Base-by-base conservation (phyloP, 1,139 yeast species). In the Magnusiomyces paraingens region DNA sequence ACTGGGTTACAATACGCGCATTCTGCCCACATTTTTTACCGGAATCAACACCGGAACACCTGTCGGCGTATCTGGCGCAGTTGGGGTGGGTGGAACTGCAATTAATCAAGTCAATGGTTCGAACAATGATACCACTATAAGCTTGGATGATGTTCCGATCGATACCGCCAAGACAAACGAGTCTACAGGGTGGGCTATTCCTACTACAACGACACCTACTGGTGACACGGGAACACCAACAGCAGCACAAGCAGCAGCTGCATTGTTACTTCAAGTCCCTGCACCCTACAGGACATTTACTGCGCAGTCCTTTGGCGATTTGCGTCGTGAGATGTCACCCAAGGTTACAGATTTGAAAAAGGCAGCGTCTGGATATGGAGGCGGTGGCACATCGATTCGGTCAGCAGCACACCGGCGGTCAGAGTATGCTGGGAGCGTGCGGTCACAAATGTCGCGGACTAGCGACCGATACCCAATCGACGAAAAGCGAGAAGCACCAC, bases 301-400 rank as follows among this genome's bases (percentile, higher is more conserved):
- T 12, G 48, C 47, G 11, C 52, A 50, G 18, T 48, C 53, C 1
- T 50, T 50, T 18, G 48, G 49, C 1, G 59, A 54, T 11, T 17
- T 50, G 2, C 44, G 56, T 29, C 53, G 59, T n/a, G 61, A 59
- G 29, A 55, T 52, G 20, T 52, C 61, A 4, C 67, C 67, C 10
- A 53, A 57, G n/a, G 64, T 64, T 8, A 46, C 52, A 14, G 67
- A 64, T 41, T 56, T 64, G 35, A 61, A 62, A 51, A 55, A 61
- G 17, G 63, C 63, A 1, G 65, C 64, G 1, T 55, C 62, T 15
- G 66, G 65, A 8, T 54, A 53, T 35, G 54, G 18, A 3, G 38
- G 36, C 6, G 47, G 26, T n/a, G 29, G 29, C 20, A 22, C 49
- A 18, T 35, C 26, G 17, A 44, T 35, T 8, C 38, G 41, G 40